Base-by-base conservation (phyloP, 2,329 filamentous ascomycete species). In the Ophioceras dolichostomum region DNA sequence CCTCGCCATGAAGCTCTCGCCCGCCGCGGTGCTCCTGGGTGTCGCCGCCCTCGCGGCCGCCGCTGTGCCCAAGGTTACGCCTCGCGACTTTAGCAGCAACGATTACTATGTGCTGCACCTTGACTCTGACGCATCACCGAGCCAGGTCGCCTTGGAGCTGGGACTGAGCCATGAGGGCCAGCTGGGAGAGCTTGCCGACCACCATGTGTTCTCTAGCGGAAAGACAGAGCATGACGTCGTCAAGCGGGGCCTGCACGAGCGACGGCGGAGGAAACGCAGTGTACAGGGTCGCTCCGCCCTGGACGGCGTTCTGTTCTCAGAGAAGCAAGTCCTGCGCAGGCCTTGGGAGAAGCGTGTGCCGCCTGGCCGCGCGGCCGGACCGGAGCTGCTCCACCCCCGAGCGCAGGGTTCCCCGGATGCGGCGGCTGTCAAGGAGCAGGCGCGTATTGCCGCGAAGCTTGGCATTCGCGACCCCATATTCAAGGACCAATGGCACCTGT, bases 51-150 rank as follows among this genome's bases (percentile, higher is more conserved):
- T 76, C 41, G 58, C 34, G 12, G 46, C 60, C 19, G 52, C 66
- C 42, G 59, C 65, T 40, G 64, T 68, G 21, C 56, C 65, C 32
- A 46, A 49, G 37, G 56, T 75, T 32, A 63, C 67, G 35, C 63
- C 68, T 44, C 80, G 83, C 48, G 73, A 91, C 53, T 84, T 93
- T 65, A 73, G 82, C 35, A 68, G 73, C 28, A 76, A 87, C 59
- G 89, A 98, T 59, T 96, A 94, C 62, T 95, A 96, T 57, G 87
- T 93, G 45, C 68, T 98, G 33, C 83, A 95, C 47, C 72, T 98
- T 51, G 74, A 81, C 41, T 62, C 73, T 10, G 65, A 71, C 27
- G 67, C 73, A 6, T 68, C 76, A 12, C 86, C 87, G 13, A 61
- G 71, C 18, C 67, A 80, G 29, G 67, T 95, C 44, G 87, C 87